Percentiles rank a stretch among this genome's conserved stretches.
Evolutionary conservation across 1,284 basidiomycete genomes (phyloP).

Genomic region (Cystobasidiaceae sp.): DNA sequence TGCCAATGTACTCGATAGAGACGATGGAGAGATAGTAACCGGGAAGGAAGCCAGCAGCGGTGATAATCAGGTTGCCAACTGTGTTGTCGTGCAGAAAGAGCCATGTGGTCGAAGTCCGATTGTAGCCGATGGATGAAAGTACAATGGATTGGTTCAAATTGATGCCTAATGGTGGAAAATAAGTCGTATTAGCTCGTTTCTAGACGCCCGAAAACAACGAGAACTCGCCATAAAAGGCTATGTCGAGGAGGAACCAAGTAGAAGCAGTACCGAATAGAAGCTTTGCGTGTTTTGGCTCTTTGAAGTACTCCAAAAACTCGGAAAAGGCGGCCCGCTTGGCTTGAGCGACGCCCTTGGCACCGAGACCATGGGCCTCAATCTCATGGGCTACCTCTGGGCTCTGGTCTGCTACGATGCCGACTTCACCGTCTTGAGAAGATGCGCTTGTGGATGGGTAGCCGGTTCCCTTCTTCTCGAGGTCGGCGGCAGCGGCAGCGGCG

Average conservation of each 20-base stretch:
- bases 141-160: constrained; percentile 55
- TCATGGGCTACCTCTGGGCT: constrained; percentile 59
- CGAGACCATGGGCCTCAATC: constrained; percentile 32
- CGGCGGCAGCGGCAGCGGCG: neutral
- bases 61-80: constrained; percentile 59
- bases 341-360: constrained; percentile 19
- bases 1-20: constrained; percentile 65
- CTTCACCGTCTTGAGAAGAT: neutral
- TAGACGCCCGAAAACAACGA: too few relatives aligned
- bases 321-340: constrained; percentile 36
- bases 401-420: constrained; percentile 43
- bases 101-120: constrained; percentile 46
- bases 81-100: constrained; percentile 50
- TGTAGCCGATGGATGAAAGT: constrained; percentile 53
- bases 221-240: constrained; percentile 72
- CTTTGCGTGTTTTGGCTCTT: constrained; percentile 61
- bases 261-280: constrained; percentile 58
- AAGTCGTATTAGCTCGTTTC: too few relatives aligned
- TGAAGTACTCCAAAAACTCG: constrained; percentile 63
- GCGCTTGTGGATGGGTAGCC: neutral
- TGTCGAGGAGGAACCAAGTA: constrained; percentile 69
- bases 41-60: constrained; percentile 61
- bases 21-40: constrained; percentile 68
- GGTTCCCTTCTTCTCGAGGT: constrained; percentile 22
- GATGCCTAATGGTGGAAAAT: too few relatives aligned